Evolutionary conservation across 2,329 filamentous ascomycete genomes (phyloP).

Genomic region (Calonectria multiphialidica): DNA sequence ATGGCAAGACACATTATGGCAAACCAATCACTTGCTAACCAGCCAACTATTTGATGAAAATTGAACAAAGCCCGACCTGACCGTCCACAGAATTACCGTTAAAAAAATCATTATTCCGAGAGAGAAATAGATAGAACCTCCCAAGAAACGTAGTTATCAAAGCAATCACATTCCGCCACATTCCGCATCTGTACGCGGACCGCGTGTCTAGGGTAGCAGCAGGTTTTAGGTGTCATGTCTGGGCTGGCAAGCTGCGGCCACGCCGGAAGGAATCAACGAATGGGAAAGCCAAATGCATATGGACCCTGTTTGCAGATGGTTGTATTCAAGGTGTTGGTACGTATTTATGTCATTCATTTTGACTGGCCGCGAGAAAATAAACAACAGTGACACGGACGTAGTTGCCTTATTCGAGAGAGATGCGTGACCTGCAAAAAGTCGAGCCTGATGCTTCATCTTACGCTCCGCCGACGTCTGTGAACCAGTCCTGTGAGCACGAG

Average conservation of each 20-base stretch:
- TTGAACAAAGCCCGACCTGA: too few relatives aligned
- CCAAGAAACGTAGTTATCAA: constrained; percentile 22
- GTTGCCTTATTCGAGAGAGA: background rate
- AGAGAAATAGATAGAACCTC: too few relatives aligned
- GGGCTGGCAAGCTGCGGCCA: background rate
- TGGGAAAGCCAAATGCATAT: background rate
- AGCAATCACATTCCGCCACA: background rate
- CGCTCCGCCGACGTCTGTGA: background rate
- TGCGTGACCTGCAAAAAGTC: too few relatives aligned
- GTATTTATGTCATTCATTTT: background rate
- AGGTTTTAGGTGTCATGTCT: background rate
- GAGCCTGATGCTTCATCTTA: background rate
- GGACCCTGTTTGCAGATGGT: background rate
- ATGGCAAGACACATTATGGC: too few relatives aligned
- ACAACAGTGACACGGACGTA: too few relatives aligned
- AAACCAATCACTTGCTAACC: too few relatives aligned
- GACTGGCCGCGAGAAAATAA: background rate
- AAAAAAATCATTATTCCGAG: too few relatives aligned
- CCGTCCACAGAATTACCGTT: too few relatives aligned
- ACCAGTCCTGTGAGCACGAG: background rate
- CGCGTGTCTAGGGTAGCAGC: background rate
- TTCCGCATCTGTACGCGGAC: too few relatives aligned
- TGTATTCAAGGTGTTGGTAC: background rate
- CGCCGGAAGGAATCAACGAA: background rate
- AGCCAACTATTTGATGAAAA: too few relatives aligned